Conservation (phyloP, 495 filamentous ascomycete genomes). For the Schizothecium vesticola region DNA sequence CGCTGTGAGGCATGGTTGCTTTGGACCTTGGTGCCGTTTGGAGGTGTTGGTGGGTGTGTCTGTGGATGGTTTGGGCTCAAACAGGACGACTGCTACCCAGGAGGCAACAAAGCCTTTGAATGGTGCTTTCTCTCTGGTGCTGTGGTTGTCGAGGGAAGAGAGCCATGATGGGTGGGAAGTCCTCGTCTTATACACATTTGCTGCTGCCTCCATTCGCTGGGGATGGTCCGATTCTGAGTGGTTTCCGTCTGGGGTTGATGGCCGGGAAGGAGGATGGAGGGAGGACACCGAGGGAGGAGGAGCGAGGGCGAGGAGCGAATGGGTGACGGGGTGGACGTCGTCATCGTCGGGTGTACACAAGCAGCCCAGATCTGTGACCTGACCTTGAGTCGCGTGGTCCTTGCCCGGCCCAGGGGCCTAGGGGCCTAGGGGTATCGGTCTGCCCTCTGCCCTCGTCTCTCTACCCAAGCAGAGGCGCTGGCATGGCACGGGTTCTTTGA, state of each 20-base stretch:
- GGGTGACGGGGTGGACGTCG: neutral
- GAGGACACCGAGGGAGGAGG: neutral
- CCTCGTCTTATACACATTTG: neutral
- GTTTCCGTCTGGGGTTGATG: neutral
- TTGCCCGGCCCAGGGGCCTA: neutral
- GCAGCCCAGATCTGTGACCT: neutral
- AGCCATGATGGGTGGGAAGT: neutral
- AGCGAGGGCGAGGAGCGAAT: neutral
- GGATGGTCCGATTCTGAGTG: neutral
- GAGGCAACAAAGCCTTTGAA: neutral
- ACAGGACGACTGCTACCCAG: neutral
- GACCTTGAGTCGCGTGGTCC: neutral
- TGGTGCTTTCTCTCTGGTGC: neutral
- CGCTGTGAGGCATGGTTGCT: conserved; percentile 8
- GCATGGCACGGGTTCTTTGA: neutral
- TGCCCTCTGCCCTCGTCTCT: neutral
- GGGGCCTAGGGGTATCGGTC: neutral
- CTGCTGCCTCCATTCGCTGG: neutral
- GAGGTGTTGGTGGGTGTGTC: neutral
- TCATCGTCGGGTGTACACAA: neutral
- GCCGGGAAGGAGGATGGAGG: neutral
- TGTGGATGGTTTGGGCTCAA: neutral
- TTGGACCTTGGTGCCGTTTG: neutral
- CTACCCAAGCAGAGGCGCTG: neutral
- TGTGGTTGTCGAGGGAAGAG: neutral